Percentiles rank a stretch among this genome's conserved stretches.
Conservation (phyloP, 1,139 yeast species). For the Candida glucosophila region DNA sequence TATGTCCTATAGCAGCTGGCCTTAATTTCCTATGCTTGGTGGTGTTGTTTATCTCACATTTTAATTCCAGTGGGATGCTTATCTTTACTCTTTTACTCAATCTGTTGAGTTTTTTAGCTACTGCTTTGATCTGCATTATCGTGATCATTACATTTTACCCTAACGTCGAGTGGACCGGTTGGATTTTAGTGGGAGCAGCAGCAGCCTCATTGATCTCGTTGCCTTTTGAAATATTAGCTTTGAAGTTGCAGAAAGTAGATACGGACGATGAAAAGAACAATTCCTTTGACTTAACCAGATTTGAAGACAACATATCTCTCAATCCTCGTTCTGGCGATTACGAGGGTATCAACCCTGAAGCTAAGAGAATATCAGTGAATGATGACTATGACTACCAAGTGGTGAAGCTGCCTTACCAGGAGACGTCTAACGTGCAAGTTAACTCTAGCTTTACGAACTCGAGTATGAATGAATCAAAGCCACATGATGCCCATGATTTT, state of each 20-base stretch:
- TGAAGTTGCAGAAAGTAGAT: slow-evolving; percentile 13
- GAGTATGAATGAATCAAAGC: slow-evolving; percentile 23
- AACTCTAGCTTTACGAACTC: slow-evolving; percentile 10
- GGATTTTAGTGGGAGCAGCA: slow-evolving; percentile 63
- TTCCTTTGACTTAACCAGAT: slow-evolving; percentile 9
- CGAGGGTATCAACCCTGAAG: slow-evolving; percentile 2
- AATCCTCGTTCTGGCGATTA: slow-evolving; percentile 6
- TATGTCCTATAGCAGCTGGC: slow-evolving; percentile 79
- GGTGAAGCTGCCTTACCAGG: slow-evolving; percentile 1
- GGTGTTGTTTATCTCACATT: slow-evolving; percentile 26
- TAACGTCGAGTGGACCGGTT: slow-evolving; percentile 56
- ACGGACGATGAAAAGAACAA: slow-evolving; percentile 22
- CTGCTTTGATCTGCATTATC: slow-evolving; percentile 46
- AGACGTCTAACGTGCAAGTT: slow-evolving; percentile 1
- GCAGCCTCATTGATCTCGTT: slow-evolving; percentile 39
- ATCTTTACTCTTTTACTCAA: slow-evolving; percentile 20
- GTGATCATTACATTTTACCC: slow-evolving; percentile 54
- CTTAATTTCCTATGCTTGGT: slow-evolving; percentile 45
- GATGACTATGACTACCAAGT: slow-evolving; percentile 21
- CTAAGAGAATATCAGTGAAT: slow-evolving; percentile 11
- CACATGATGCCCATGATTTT: slow-evolving; percentile 28
- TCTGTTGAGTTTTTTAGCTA: slow-evolving; percentile 40
- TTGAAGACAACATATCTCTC: slow-evolving; percentile 5
- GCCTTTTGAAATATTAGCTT: slow-evolving; percentile 17
- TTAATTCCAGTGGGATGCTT: slow-evolving; percentile 10